Evolutionary conservation across 2,329 filamentous ascomycete genomes (phyloP), one percentile per base, ranked within the genome.

Genomic region (Amauroascus verrucosus): DNA sequence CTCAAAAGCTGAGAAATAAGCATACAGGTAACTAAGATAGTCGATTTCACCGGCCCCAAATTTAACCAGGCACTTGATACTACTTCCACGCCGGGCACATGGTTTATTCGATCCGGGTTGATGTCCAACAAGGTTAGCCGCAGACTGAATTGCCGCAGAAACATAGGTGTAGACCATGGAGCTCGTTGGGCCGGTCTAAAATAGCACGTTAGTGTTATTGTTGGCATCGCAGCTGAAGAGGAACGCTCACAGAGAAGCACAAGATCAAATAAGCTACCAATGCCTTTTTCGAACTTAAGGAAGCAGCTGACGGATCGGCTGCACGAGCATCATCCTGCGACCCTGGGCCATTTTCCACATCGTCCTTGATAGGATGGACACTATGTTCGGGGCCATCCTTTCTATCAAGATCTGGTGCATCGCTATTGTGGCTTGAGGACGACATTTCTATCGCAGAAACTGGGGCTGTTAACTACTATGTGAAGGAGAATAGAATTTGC

Each of bases 111-210:
- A 51, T 24, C 48, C 48, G 2, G 48, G 48, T 18, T 30, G 24
- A 24, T 51, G 48, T 26, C 48, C 48, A 5, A 51, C 48, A 9
- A 51, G 24, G 11, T 51, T 51, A 28, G 48, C 48, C 16, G 48
- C 48, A n/a, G 48, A 51, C 16, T 51, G 48, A 33, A 51, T 51
- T n/a, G 48, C 48, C 3, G 48, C 48, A 16, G 48, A 51, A 26
- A 51, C 48, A 51, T 51, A 51, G 35, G 32, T 51, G 48, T 44
- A 51, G n/a, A 51, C 48, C 48, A 51, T 51, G 5, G 48, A 51
- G 11, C 20, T 28, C 2, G 48, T 51, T 14, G 48, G 48, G 20
- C 48, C 48, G 7, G 48, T 51, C 48, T 51, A 18, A 11, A 33
- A n/a, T 35, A 38, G n/a, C 37, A 8, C 18, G 13, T 51, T 38